Percentiles rank a stretch among this genome's conserved stretches.
These are phyloP conservation scores for Blastobotrys serpentis DNA, from an alignment of 1,139 yeast genomes.

Conservation along the genomic window DNA sequence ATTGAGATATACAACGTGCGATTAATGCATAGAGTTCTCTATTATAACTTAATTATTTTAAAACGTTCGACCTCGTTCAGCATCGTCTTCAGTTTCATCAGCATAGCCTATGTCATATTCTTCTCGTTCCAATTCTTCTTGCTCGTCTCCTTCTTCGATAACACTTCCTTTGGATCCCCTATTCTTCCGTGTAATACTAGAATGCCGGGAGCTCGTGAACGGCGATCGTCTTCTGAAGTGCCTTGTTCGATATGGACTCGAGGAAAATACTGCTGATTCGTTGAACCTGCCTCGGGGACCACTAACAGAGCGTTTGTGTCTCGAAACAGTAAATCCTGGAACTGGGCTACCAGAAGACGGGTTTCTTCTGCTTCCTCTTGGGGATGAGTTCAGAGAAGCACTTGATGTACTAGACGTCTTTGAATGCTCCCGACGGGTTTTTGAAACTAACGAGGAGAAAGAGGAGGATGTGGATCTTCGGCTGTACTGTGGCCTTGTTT, in stretches of 20 bases:
- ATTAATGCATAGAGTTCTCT: not conserved
- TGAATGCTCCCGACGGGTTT: slow-evolving; percentile 30
- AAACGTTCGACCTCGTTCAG: slow-evolving; percentile 6
- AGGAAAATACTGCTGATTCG: slow-evolving; percentile 28
- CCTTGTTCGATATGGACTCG: slow-evolving; percentile 12
- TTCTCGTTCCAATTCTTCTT: not conserved
- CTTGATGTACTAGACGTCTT: slow-evolving; percentile 37
- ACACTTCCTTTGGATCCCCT: slow-evolving; percentile 18
- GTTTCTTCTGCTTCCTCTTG: slow-evolving; percentile 22
- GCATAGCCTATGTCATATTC: slow-evolving; percentile 8
- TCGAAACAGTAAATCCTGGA: slow-evolving; percentile 10
- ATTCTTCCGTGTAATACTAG: slow-evolving; percentile 12
- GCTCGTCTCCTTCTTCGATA: slow-evolving; percentile 24
- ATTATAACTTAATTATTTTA: not conserved
- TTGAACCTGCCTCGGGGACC: slow-evolving; percentile 24
- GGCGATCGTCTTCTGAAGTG: slow-evolving; percentile 15
- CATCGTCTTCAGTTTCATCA: slow-evolving; percentile 9
- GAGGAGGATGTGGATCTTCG: slow-evolving; percentile 38
- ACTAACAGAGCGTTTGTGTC: slow-evolving; percentile 13
- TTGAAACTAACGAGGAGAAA: slow-evolving; percentile 32
- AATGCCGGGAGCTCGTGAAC: slow-evolving; percentile 11
- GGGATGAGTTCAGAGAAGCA: slow-evolving; percentile 30
- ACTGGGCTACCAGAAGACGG: slow-evolving; percentile 18
- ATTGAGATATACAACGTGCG: not conserved
- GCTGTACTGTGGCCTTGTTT: slow-evolving; percentile 28